Evolutionary conservation across 345 rosid genomes (phyloP), one percentile per base, ranked within the genome.

Genomic region (Populus pruinosa): DNA sequence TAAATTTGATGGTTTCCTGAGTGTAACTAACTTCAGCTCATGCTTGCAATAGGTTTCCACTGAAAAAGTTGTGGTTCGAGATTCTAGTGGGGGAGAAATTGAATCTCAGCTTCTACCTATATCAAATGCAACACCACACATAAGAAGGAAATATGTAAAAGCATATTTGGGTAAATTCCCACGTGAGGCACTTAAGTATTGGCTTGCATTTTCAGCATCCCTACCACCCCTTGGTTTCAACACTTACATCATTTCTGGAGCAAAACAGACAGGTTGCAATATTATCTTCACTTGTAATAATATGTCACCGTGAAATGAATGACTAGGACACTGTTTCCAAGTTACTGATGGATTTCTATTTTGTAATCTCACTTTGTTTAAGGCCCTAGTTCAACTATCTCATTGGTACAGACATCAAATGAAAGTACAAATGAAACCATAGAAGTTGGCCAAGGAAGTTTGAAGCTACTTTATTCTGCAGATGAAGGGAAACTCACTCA

Each of bases 171-270:
- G 97, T 55, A 84, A 76, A 72, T 79, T 81, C 69, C 89, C 95
- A 11, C 84, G 73, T 33, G 88, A 84, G 73, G 80, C 85, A 27
- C 73, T 80, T 63, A 90, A 88, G 79, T 82, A 90, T 83, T 90
- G 91, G 91, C 92, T 94, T 85, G 95, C 93, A 49, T 94, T 94
- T 86, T 82, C 93, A 75, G 98, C 80, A 78, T 86, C 97, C 71
- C 89, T 94, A 67, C 98, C 98, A 65, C 90, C 98, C 79, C 91
- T 94, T 78, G 98, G 97, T 81, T 91, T 94, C 87, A 93, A 88
- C 87, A 87, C 95, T 33, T 94, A 91, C 80, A 81, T 80, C 78
- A 82, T 94, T 80, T 88, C 90, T 67, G 76, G 72, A 78, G 86
- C 93, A 72, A 90, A 88, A 76, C 83, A 84, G 75, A 81, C 86